Conservation (phyloP, 331 rosid genomes). For the Prunus yedoensis region DNA sequence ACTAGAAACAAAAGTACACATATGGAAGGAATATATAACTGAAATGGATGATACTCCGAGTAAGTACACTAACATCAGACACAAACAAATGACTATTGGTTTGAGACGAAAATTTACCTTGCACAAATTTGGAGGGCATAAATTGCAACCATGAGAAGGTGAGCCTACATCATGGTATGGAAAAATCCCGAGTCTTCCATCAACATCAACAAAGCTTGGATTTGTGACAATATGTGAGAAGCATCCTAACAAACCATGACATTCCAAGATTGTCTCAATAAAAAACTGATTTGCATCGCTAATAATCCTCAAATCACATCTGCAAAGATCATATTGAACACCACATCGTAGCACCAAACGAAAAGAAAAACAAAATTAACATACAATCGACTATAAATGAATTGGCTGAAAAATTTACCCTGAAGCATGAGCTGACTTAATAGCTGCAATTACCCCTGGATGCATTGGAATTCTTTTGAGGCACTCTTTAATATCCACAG, state of each 20-base stretch:
- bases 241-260: conserved; percentile 55
- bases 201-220: conserved; percentile 45
- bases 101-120: conserved; percentile 43
- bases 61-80: not conserved
- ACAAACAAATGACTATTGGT: not conserved
- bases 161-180: conserved; percentile 53
- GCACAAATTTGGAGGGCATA: conserved; percentile 79
- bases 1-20: not conserved
- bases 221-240: conserved; percentile 61
- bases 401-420: conserved; percentile 43
- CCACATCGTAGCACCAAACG: conserved; percentile 1
- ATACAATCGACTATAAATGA: not conserved
- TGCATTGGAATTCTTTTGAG: conserved; percentile 48
- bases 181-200: conserved; percentile 55
- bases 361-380: not conserved
- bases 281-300: conserved; percentile 69
- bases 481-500: conserved; percentile 46
- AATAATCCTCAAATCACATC: conserved; percentile 68
- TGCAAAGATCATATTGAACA: conserved; percentile 25
- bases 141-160: conserved; percentile 60
- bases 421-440: conserved; percentile 53
- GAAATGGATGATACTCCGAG: not conserved
- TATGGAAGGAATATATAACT: not conserved
- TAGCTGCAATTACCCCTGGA: conserved; percentile 52
- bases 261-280: conserved; percentile 64